A percentile compares a stretch with the other conserved stretches of the same genome.
These are phyloP conservation scores for Penicillium herquei DNA, from an alignment of 495 filamentous ascomycete genomes.

Conservation along the genomic window DNA sequence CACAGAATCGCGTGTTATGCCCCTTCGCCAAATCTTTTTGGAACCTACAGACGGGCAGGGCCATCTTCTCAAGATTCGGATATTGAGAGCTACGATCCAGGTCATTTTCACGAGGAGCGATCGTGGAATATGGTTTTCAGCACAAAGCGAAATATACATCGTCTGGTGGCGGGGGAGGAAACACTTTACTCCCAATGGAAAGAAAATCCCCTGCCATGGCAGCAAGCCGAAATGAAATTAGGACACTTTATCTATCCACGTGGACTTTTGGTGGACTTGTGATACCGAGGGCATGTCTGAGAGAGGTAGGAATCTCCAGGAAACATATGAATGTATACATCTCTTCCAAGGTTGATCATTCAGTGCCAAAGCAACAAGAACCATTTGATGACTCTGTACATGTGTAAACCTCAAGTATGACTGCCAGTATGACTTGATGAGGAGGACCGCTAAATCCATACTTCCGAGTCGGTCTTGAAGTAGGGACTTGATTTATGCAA, in stretches of 20 bases:
- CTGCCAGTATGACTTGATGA: too few relatives aligned
- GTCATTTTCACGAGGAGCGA: constrained; percentile 16
- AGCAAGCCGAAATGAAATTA: constrained; percentile 15
- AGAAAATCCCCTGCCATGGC: constrained; percentile 18
- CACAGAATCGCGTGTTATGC: constrained; percentile 27
- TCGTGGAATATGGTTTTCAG: constrained; percentile 30
- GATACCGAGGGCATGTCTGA: not conserved
- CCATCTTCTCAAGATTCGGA: constrained; percentile 22
- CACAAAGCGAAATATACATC: constrained; percentile 27
- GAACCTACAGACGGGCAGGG: constrained; percentile 23
- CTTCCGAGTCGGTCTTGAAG: too few relatives aligned
- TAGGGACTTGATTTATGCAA: too few relatives aligned
- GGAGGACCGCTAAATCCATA: too few relatives aligned
- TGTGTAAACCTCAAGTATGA: too few relatives aligned
- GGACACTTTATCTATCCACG: constrained; percentile 20
- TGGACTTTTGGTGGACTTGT: not conserved
- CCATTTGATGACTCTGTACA: too few relatives aligned
- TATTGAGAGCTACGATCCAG: constrained; percentile 15
- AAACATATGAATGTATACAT: too few relatives aligned
- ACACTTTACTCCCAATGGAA: constrained; percentile 26
- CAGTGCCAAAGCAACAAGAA: too few relatives aligned
- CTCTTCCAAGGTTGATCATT: too few relatives aligned
- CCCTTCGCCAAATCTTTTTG: constrained; percentile 29
- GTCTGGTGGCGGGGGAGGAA: constrained; percentile 20
- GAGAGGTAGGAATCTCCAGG: too few relatives aligned